A percentile compares a stretch with the other conserved stretches of the same genome.
phyloP scores from a whole-genome alignment of 1,284 basidiomycete genomes.

The Clitocybe nebularis region DNA sequence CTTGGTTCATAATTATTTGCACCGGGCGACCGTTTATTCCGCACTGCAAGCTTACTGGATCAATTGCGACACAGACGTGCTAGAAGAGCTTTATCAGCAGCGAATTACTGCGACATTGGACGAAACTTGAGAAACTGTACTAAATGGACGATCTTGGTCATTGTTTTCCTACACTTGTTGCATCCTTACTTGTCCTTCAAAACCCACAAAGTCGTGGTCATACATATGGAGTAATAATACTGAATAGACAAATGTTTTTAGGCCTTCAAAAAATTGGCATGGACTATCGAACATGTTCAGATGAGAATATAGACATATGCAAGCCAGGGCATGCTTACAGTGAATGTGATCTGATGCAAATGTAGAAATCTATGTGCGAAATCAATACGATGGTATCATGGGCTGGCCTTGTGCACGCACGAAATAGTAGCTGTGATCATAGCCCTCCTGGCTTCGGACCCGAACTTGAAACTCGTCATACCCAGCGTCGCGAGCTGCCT shows the following conservation, averaged over 20 bases:
- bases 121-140: no score
- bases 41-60: constrained; percentile 68
- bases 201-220: neutral
- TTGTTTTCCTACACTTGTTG: constrained; percentile 5
- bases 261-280: constrained; percentile 73
- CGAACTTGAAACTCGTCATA: constrained; percentile 75
- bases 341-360: constrained; percentile 67
- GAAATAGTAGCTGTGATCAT: constrained; percentile 94
- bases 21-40: constrained; percentile 55
- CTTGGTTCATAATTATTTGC: constrained; percentile 50
- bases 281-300: constrained; percentile 44
- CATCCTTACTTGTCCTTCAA: neutral
- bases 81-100: constrained; percentile 55
- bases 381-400: constrained; percentile 33
- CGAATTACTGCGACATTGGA: constrained; percentile 35
- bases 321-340: constrained; percentile 44
- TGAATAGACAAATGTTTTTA: constrained; percentile 27
- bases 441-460: constrained; percentile 82
- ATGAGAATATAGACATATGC: constrained; percentile 5
- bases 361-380: constrained; percentile 61
- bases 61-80: constrained; percentile 48
- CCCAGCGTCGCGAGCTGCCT: constrained; percentile 71
- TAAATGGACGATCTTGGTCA: no score
- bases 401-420: constrained; percentile 57
- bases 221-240: neutral